Base-by-base conservation (phyloP, 2,329 filamentous ascomycete genomes). In the Beauveria australis region DNA sequence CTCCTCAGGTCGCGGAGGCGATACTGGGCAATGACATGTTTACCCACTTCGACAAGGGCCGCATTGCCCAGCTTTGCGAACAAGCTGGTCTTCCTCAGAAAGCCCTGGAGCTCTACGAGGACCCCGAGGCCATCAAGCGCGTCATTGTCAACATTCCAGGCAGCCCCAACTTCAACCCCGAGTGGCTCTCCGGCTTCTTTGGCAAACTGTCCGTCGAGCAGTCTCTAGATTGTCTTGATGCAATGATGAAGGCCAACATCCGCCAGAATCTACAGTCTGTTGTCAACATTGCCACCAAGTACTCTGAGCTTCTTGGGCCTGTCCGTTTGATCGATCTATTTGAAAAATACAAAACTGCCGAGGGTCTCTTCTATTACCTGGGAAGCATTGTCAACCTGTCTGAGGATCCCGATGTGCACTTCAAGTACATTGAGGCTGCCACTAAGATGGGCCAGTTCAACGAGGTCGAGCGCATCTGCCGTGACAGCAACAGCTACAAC, bases 11-110 rank as follows among this genome's bases (percentile, higher is more conserved):
- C 59, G 94, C 95, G 3, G 95, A 99, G 74, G 94, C 94, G 40
- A 99, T 99, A 67, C 84, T 99, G 46, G 91, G 93, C 66, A 99
- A 99, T 70, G 91, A 97, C 69, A 97, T 99, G 89, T 97, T 99
- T 76, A 92, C 92, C 0, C 86, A 99, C 77, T 99, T 96, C 70
- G 94, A 99, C 77, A 95, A 91, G 79, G 78, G 86, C 51, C 89
- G 92, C 65, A 90, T 99, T 74, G 91, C 93, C 26, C 84, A 88
- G 66, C 83, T 99, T 59, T 99, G 94, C 73, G 94, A 99, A 78
- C 89, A 95, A 72, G 92, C 92, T 57, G 92, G 92, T 57, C 84
- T 99, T 60, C 83, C 84, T 65, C 89, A 92, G 70, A 89, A 89
- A 75, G 94, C 94, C 24, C 75, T 99, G 64, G 95, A 99, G 78